Evolutionary conservation across 2,329 filamentous ascomycete genomes (phyloP).

Genomic region (Acrodontium crateriforme): DNA sequence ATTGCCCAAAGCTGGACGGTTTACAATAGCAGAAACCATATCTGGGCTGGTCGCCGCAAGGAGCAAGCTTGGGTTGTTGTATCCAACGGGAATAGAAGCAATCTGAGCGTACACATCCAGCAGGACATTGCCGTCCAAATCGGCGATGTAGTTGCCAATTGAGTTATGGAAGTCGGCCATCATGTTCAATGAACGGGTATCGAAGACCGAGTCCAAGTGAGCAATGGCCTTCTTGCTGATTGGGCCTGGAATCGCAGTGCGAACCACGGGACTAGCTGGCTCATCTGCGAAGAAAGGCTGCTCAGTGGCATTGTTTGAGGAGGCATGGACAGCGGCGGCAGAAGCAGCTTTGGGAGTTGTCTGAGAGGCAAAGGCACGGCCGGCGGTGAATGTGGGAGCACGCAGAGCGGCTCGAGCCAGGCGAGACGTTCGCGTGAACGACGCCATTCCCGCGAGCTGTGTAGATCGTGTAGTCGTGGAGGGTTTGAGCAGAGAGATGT

Average conservation of each 20-base stretch:
- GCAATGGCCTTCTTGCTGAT: slow-evolving; percentile 54
- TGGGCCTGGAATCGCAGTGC: slow-evolving; percentile 59
- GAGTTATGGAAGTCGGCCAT: slow-evolving; percentile 62
- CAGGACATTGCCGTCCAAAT: slow-evolving; percentile 56
- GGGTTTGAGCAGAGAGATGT: too few relatives aligned
- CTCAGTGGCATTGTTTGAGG: slow-evolving; percentile 10
- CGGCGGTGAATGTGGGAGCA: slow-evolving; percentile 2
- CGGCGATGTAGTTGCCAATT: slow-evolving; percentile 66
- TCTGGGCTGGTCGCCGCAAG: slow-evolving; percentile 59
- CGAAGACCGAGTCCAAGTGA: slow-evolving; percentile 66
- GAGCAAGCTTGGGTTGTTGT: slow-evolving; percentile 71
- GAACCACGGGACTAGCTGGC: slow-evolving; percentile 40
- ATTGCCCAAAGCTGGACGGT: slow-evolving; percentile 79
- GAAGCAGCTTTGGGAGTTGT: slow-evolving; percentile 20
- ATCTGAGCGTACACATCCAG: slow-evolving; percentile 85
- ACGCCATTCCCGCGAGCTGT: too few relatives aligned
- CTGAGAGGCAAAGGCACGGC: slow-evolving; percentile 15
- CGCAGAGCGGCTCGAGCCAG: neutral
- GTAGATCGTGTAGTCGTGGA: too few relatives aligned
- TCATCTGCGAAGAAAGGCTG: slow-evolving; percentile 38
- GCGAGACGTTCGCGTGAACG: neutral
- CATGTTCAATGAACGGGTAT: slow-evolving; percentile 77
- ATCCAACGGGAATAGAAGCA: slow-evolving; percentile 80
- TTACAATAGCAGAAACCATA: slow-evolving; percentile 70
- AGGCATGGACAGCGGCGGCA: slow-evolving; percentile 19